Percentiles rank a stretch among this genome's conserved stretches.
Conservation (phyloP, 2,329 filamentous ascomycete species). For the Clarireedia homoeocarpa region DNA sequence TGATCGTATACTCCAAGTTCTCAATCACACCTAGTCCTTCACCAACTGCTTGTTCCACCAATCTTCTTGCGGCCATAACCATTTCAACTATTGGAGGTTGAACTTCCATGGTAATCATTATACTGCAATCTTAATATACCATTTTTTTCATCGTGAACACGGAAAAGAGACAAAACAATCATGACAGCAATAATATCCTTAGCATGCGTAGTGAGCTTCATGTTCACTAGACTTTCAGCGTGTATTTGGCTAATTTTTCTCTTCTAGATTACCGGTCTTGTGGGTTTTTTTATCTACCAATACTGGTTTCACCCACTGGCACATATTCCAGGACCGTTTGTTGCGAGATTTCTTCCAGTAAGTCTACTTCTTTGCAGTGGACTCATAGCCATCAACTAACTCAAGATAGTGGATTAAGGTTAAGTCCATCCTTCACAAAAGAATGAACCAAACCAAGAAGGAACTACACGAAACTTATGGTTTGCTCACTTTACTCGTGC, state of each 20-base stretch:
- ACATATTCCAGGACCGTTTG: not conserved
- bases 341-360: not conserved
- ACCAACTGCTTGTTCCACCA: too few species aligned
- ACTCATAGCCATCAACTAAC: not conserved
- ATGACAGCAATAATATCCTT: not conserved
- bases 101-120: too few species aligned
- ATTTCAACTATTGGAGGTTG: too few species aligned
- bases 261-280: not conserved
- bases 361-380: not conserved
- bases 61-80: too few species aligned
- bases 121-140: too few species aligned
- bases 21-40: too few species aligned
- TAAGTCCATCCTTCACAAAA: not conserved
- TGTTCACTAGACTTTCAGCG: not conserved
- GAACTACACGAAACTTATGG: not conserved
- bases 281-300: not conserved
- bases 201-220: not conserved
- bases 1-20: too few species aligned
- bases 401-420: not conserved
- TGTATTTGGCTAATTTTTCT: not conserved
- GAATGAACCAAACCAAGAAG: not conserved
- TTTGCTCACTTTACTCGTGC: not conserved
- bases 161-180: too few species aligned
- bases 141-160: too few species aligned
- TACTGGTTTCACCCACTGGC: not conserved